phyloP scores from a whole-genome alignment of 1,284 basidiomycete species.

The Polyporus tsugae region DNA sequence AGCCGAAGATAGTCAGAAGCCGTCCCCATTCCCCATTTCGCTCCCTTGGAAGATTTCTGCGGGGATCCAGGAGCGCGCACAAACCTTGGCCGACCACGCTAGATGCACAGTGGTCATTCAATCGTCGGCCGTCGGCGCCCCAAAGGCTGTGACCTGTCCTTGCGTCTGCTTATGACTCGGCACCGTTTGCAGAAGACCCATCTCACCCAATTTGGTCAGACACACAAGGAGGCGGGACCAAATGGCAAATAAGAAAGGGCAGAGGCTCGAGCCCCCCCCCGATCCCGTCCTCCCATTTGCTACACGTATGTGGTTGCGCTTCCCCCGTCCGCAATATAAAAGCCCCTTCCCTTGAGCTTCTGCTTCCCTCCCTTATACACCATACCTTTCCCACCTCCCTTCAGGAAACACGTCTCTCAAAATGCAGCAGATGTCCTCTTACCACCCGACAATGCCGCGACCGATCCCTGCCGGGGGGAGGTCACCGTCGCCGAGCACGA shows the following conservation, averaged over 20 bases:
- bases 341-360: constrained; percentile 6
- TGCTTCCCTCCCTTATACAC: constrained; percentile 10
- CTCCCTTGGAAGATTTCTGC: constrained; percentile 12
- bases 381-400: constrained; percentile 12
- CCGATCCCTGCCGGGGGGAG: constrained; percentile 5
- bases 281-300: constrained; percentile 15
- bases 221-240: constrained; percentile 8
- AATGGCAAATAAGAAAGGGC: constrained; percentile 2
- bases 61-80: constrained; percentile 11
- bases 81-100: constrained; percentile 21
- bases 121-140: constrained; percentile 28
- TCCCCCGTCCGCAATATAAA: constrained; percentile 25
- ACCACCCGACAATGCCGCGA: constrained; percentile 7
- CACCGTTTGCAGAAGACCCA: constrained; percentile 12
- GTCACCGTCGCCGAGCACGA: constrained; percentile 18
- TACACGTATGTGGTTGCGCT: constrained; percentile 20
- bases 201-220: constrained; percentile 9
- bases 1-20: constrained; percentile 11
- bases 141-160: constrained; percentile 28
- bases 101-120: constrained; percentile 12
- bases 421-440: constrained; percentile 9
- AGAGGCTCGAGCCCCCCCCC: constrained; percentile 16
- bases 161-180: constrained; percentile 21
- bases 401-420: neutral
- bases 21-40: constrained; percentile 1